phyloP scores from a whole-genome alignment of 1,284 basidiomycete species.

The Naganishia liquefaciens region DNA sequence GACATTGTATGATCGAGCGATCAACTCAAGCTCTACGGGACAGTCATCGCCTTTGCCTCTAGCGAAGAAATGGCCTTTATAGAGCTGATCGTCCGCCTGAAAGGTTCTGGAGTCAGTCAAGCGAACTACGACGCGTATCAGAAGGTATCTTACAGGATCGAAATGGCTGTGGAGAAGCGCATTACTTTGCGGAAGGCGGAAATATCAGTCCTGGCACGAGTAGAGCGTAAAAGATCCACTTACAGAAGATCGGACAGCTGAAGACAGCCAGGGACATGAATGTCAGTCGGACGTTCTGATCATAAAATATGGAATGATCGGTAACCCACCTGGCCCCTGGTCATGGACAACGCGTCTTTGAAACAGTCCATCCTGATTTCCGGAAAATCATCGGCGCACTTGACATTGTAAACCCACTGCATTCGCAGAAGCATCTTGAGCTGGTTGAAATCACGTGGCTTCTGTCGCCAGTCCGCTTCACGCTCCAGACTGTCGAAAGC shows the following conservation, averaged over 20 bases:
- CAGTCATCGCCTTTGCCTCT: not conserved
- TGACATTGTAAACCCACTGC: not conserved
- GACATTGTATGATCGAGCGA: not conserved
- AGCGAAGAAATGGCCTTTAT: not conserved
- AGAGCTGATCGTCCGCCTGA: not conserved
- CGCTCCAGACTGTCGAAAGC: not conserved
- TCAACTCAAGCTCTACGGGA: not conserved
- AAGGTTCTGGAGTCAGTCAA: not conserved
- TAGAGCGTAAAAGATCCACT: not conserved
- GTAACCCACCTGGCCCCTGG: conserved; percentile 4
- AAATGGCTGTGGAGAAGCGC: conserved; percentile 4
- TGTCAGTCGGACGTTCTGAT: no score
- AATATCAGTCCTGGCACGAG: not conserved
- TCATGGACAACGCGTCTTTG: not conserved
- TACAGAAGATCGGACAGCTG: conserved; percentile 14
- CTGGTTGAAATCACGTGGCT: not conserved
- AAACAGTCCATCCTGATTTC: not conserved
- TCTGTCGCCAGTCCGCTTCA: conserved; percentile 1
- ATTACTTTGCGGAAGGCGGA: not conserved
- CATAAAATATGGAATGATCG: no score
- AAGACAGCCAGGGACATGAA: not conserved
- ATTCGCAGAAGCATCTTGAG: conserved; percentile 15
- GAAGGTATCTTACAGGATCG: not conserved
- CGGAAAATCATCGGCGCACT: not conserved
- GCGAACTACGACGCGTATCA: not conserved